Base-by-base conservation (phyloP, 129 eudicot species). In the Artemisia annua region DNA sequence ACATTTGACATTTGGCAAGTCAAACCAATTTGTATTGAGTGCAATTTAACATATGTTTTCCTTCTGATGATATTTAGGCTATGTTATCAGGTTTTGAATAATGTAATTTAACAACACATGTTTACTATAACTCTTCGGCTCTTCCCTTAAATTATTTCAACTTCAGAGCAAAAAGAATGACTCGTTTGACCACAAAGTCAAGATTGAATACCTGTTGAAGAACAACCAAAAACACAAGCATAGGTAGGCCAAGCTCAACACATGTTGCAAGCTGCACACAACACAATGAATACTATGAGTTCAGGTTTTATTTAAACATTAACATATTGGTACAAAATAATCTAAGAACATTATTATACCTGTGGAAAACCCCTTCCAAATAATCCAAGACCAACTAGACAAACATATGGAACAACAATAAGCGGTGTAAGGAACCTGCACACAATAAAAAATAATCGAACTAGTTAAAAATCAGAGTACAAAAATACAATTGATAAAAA, bases 391-490 rank as follows among this genome's bases (percentile, higher is more conserved):
- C 96, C 98, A 16, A 87, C 94, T 7, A 89, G 75, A 58, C 91
- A 85, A 56, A 89, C 95, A 17, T 85, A 76, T 18, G 98, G 98
- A 18, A 87, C 88, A 28, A 89, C 71, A 62, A 87, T 85, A 78
- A 92, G 79, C 8, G 98, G 98, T 70, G 96, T 85, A 51, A 92
- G 72, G n/a, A 85, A 75, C 88, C 98, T 92, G 87, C 81, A 85
- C 26, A 66, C 48, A 3, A 59, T 15, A 52, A 19, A 35, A 39
- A 11, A 44, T 3, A 66, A 24, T 4, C 7, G 46, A 60, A 54
- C 24, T 39, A 58, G n/a, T 62, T 22, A 69, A 64, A 51, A 6
- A 11, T 2, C 19, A 11, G 48, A 7, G 3, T 28, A 14, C 11
- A 32, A 70, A n/a, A 49, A 32, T 57, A 56, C 12, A 67, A 13